A percentile compares a stretch with the other conserved stretches of the same genome.
Evolutionary conservation across 352 stramenopile genomes (phyloP).

Genomic region (Phytophthora hybrid): DNA sequence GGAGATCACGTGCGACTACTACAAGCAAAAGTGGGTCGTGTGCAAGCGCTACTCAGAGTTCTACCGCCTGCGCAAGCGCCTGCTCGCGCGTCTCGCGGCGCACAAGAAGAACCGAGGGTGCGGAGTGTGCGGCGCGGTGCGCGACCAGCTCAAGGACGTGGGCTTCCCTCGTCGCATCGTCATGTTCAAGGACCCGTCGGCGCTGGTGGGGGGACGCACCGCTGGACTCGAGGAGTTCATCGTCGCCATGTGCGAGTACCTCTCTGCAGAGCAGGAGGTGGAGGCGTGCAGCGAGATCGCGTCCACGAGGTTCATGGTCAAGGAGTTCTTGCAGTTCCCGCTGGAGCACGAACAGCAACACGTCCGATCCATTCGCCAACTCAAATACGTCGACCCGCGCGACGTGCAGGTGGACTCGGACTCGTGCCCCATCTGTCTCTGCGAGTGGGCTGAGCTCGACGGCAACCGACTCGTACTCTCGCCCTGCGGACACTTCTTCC

Average conservation of each 20-base stretch:
- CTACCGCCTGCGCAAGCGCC: slow-evolving; percentile 79
- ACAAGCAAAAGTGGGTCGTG: slow-evolving; percentile 91
- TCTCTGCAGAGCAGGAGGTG: slow-evolving; percentile 57
- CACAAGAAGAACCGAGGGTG: slow-evolving; percentile 72
- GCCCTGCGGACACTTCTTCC: slow-evolving; percentile 87
- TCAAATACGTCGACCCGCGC: slow-evolving; percentile 87
- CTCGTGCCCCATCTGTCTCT: slow-evolving; percentile 85
- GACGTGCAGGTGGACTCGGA: slow-evolving; percentile 86
- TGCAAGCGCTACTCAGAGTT: slow-evolving; percentile 91
- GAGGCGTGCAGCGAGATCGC: slow-evolving; percentile 74
- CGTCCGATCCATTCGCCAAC: slow-evolving; percentile 79
- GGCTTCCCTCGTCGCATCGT: slow-evolving; percentile 76
- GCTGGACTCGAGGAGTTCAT: slow-evolving; percentile 83
- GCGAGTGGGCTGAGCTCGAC: slow-evolving; percentile 85
- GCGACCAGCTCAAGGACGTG: slow-evolving; percentile 72
- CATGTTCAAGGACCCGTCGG: slow-evolving; percentile 76
- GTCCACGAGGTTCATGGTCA: slow-evolving; percentile 73
- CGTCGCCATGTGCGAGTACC: slow-evolving; percentile 75
- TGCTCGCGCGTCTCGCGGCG: slow-evolving; percentile 63
- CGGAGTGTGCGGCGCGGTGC: slow-evolving; percentile 59
- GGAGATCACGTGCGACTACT: slow-evolving; percentile 89
- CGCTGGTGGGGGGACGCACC: slow-evolving; percentile 71
- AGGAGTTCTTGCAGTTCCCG: slow-evolving; percentile 83
- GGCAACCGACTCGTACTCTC: slow-evolving; percentile 85
- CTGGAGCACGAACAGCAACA: slow-evolving; percentile 48